These are phyloP conservation scores for Erigeron canadensis DNA, from an alignment of 129 eudicot genomes.

Conservation along the genomic window DNA sequence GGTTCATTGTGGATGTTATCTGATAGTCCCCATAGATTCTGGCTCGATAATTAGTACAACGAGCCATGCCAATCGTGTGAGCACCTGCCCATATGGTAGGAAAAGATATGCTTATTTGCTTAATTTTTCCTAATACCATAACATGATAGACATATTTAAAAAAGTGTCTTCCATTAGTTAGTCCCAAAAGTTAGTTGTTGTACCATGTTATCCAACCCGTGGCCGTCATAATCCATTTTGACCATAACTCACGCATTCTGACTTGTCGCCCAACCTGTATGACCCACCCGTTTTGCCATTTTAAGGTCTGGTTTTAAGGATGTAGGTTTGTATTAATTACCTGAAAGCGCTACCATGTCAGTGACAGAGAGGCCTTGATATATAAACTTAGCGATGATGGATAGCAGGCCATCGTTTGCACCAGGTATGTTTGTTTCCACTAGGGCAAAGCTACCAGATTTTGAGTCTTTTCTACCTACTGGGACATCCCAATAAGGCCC, in stretches of 20 bases:
- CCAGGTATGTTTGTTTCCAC: slow-evolving; percentile 56
- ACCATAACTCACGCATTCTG: neutral
- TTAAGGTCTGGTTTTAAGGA: neutral
- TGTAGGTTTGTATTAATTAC: slow-evolving; percentile 28
- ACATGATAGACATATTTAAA: too few species aligned
- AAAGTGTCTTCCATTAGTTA: too few species aligned
- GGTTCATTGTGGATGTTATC: slow-evolving; percentile 43
- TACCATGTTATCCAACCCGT: neutral
- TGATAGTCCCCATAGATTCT: slow-evolving; percentile 78
- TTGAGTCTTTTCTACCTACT: slow-evolving; percentile 78
- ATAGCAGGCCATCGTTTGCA: slow-evolving; percentile 62
- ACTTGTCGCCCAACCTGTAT: too few species aligned
- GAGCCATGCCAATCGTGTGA: slow-evolving; percentile 89
- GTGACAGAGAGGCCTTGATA: slow-evolving; percentile 80
- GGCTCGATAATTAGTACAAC: slow-evolving; percentile 67
- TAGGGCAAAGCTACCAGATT: slow-evolving; percentile 51
- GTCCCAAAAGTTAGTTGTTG: too few species aligned
- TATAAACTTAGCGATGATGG: slow-evolving; percentile 68
- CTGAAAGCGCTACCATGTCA: slow-evolving; percentile 94
- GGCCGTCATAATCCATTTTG: neutral
- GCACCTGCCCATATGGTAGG: slow-evolving; percentile 53
- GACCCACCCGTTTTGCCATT: neutral
- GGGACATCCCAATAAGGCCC: slow-evolving; percentile 96
- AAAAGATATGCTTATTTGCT: neutral
- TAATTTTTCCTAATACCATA: neutral